A percentile compares a stretch with the other conserved stretches of the same genome.
Conservation (phyloP, 225 moss, liverwort and hornwort species). For the Neckera pumila region DNA sequence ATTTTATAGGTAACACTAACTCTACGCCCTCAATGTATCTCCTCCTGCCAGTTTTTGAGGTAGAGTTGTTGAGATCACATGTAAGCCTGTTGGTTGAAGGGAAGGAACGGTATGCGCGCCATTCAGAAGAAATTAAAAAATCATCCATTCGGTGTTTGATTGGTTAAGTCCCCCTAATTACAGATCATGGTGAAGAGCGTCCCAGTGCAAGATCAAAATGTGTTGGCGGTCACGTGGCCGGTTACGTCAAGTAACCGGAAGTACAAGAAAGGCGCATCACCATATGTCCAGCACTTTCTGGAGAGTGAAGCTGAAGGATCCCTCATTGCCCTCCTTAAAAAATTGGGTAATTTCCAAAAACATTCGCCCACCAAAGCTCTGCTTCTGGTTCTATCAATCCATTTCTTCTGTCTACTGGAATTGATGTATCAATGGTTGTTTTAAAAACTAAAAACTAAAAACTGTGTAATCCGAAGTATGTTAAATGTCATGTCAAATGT, state of each 20-base stretch:
- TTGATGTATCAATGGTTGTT: neutral
- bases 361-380: neutral
- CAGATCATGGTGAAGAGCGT: constrained; percentile 82
- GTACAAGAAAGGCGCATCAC: constrained; percentile 69
- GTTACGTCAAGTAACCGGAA: constrained; percentile 49
- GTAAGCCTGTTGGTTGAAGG: neutral
- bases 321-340: constrained; percentile 71
- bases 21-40: neutral
- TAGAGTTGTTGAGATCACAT: neutral
- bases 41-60: neutral
- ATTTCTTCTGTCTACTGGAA: neutral
- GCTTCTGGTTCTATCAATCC: neutral
- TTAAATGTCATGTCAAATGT: neutral
- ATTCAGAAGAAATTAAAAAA: neutral
- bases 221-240: constrained; percentile 65
- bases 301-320: constrained; percentile 92
- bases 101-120: neutral
- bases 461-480: neutral
- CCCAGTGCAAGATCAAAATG: constrained; percentile 75
- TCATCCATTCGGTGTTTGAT: neutral
- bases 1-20: neutral
- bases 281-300: constrained; percentile 72
- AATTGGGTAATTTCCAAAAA: constrained; percentile 19
- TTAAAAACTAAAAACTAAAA: neutral
- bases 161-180: neutral